Base-by-base conservation (phyloP, 352 stramenopile genomes). In the Phytophthora hybrid region DNA sequence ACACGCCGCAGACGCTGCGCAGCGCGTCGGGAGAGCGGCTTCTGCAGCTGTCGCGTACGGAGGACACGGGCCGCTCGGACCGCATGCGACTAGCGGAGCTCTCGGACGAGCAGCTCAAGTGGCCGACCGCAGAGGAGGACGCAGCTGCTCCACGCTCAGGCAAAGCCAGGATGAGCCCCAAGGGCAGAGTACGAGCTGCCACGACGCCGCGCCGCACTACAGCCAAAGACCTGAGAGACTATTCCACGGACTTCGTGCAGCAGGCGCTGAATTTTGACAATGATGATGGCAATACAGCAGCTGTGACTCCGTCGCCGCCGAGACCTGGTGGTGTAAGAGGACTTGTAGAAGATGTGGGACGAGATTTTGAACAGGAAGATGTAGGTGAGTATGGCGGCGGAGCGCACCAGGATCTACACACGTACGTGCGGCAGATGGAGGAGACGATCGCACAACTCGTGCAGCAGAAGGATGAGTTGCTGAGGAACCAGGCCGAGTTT, bases 401-500 rank as follows among this genome's bases (percentile, higher is more conserved):
- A 41, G 88, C 82, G 14, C 77, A 81, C 5, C 72, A 87, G 53
- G 79, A 90, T 53, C 71, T 94, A 60, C 81, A 77, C 53, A 91
- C 75, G 49, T 94, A 93, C 66, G 83, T 93, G 57, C 85, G 88
- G 62, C 88, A 94, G 61, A 93, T 94, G 85, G 85, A 94, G 67
- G 84, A 87, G 54, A 94, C 88, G 5, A 92, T 94, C 37, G 84
- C 84, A 16, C 84, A 92, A 72, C 72, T 94, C 21, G 85, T 92
- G 59, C 83, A 92, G 65, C 85, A 94, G 63, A 92, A 92, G 63
- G 85, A 92, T 55, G 88, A 93, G 64, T 51, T 94, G 47, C 39
- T 93, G 66, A 74, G 84, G 26, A 94, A 94, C 67, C 88, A 93
- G 58, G 84, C 77, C 1, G 86, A 93, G 77, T 94, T 94, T 59